Evolutionary conservation across 352 stramenopile genomes (phyloP).

Genomic region (Pythium scleroteichum): DNA sequence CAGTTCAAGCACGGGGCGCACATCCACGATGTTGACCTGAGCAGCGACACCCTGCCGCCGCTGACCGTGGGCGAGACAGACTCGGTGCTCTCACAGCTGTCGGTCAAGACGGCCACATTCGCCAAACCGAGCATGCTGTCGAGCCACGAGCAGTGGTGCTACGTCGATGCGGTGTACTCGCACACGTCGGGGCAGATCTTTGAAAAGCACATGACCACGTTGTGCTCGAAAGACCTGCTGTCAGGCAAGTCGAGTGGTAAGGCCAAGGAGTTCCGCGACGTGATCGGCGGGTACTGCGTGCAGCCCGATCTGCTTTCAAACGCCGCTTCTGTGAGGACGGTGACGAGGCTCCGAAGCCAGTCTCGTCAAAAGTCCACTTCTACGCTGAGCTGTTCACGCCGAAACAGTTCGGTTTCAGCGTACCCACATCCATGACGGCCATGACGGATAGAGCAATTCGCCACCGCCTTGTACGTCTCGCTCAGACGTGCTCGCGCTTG

Average conservation of each 20-base stretch:
- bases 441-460: constrained; percentile 18
- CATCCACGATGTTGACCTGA: constrained; percentile 20
- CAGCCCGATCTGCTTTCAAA: constrained; percentile 12
- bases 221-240: constrained; percentile 20
- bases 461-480: constrained; percentile 21
- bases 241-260: constrained; percentile 15
- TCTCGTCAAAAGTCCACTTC: constrained; percentile 23
- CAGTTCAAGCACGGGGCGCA: constrained; percentile 25
- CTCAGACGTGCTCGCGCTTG: constrained; percentile 29
- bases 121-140: constrained; percentile 16
- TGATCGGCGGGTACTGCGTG: constrained; percentile 26
- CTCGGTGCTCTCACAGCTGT: constrained; percentile 14
- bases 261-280: constrained; percentile 26
- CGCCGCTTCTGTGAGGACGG: not conserved
- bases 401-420: constrained; percentile 20
- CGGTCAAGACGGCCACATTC: constrained; percentile 31
- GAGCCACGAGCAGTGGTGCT: constrained; percentile 32
- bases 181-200: constrained; percentile 15
- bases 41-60: constrained; percentile 1
- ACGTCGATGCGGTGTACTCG: constrained; percentile 21
- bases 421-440: constrained; percentile 1
- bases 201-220: constrained; percentile 30
- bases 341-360: not conserved
- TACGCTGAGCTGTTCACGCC: constrained; percentile 31
- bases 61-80: constrained; percentile 1